These are phyloP conservation scores for Sporodiniella umbellata DNA, from an alignment of 371 early-diverging fungal species.

Conservation along the genomic window DNA sequence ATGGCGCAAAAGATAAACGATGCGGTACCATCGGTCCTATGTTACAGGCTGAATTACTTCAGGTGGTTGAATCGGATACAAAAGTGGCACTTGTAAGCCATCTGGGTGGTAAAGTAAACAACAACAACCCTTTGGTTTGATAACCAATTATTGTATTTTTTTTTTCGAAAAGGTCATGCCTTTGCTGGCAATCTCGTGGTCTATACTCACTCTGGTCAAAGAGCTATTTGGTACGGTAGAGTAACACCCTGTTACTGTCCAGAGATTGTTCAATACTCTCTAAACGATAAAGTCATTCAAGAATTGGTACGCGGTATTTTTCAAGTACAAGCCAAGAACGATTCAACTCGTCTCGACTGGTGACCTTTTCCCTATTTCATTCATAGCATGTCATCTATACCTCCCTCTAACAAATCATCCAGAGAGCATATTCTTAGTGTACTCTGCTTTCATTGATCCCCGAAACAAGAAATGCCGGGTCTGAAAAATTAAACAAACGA, in stretches of 20 bases:
- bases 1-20: slow-evolving; percentile 32
- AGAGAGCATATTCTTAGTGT: too few relatives aligned
- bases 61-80: slow-evolving; percentile 13
- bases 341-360: slow-evolving; percentile 20
- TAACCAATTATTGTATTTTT: not conserved
- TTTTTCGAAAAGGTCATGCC: slow-evolving; percentile 24
- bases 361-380: slow-evolving; percentile 1
- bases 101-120: slow-evolving; percentile 26
- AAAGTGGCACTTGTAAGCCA: slow-evolving; percentile 34
- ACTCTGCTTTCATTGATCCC: too few relatives aligned
- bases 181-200: slow-evolving; percentile 42
- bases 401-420: not conserved
- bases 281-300: slow-evolving; percentile 27
- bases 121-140: not conserved
- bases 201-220: slow-evolving; percentile 32
- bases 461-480: too few relatives aligned
- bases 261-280: slow-evolving; percentile 29
- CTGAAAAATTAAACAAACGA: too few relatives aligned
- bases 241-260: slow-evolving; percentile 38
- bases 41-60: slow-evolving; percentile 21
- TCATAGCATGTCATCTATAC: not conserved
- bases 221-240: slow-evolving; percentile 45
- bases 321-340: slow-evolving; percentile 22
- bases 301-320: slow-evolving; percentile 33
- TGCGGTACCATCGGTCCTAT: slow-evolving; percentile 42